A percentile compares a stretch with the other conserved stretches of the same genome.
Conservation (phyloP, 345 rosid genomes). For the Salix caprea region DNA sequence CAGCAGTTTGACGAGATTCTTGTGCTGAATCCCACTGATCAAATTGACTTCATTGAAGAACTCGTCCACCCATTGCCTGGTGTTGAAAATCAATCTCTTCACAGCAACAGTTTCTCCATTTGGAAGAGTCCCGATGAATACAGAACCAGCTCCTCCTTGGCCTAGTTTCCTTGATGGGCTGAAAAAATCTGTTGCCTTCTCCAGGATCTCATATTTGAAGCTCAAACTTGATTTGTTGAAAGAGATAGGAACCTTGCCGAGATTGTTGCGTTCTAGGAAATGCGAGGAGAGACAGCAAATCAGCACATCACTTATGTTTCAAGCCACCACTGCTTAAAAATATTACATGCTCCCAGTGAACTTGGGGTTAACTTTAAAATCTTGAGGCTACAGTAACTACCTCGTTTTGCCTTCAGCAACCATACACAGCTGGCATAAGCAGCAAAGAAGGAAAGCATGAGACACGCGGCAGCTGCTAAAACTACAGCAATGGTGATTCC, state of each 20-base stretch:
- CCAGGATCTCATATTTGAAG: slow-evolving; percentile 47
- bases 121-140: slow-evolving; percentile 40
- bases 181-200: slow-evolving; percentile 51
- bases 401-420: slow-evolving; percentile 30
- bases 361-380: not conserved
- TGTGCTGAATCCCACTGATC: slow-evolving; percentile 49
- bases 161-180: slow-evolving; percentile 39
- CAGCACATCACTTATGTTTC: not conserved
- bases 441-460: slow-evolving; percentile 28
- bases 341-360: too few species aligned
- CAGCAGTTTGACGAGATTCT: slow-evolving; percentile 49
- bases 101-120: slow-evolving; percentile 44
- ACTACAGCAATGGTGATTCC: slow-evolving; percentile 25
- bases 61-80: slow-evolving; percentile 57
- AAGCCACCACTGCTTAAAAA: not conserved
- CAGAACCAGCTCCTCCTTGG: slow-evolving; percentile 54
- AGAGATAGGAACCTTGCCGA: slow-evolving; percentile 21
- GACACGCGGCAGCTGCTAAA: slow-evolving; percentile 32
- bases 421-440: slow-evolving; percentile 29
- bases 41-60: slow-evolving; percentile 54
- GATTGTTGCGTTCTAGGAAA: slow-evolving; percentile 20
- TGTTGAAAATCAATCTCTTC: slow-evolving; percentile 45
- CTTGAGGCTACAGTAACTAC: slow-evolving; percentile 15
- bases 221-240: slow-evolving; percentile 25
- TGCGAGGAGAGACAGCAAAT: not conserved